Evolutionary conservation across 495 filamentous ascomycete species (phyloP).

Genomic region (Paragyromitra xinjiangensis): DNA sequence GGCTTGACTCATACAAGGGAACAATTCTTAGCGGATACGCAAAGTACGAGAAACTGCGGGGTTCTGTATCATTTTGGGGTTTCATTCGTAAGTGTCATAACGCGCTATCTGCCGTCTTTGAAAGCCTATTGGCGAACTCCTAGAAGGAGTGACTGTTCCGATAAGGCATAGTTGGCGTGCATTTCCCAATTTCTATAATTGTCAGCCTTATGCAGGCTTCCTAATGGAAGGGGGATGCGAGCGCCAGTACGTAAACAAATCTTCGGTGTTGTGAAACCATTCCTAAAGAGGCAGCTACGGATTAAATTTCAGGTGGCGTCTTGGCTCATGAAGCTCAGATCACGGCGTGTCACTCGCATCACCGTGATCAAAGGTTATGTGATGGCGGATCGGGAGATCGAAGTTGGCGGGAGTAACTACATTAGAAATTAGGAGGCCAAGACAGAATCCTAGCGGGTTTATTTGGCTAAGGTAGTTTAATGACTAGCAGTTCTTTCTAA

Average conservation of each 20-base stretch:
- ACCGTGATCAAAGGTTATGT: too few species aligned
- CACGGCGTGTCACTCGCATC: too few species aligned
- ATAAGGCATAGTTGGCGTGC: neutral
- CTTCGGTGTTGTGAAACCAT: too few species aligned
- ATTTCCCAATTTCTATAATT: neutral
- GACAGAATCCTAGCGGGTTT: neutral
- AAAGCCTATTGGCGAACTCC: conserved; percentile 16
- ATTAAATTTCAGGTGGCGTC: neutral
- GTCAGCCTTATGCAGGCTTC: neutral
- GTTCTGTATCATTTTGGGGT: neutral
- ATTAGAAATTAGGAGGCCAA: neutral
- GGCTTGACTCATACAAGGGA: neutral
- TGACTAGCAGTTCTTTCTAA: too few species aligned
- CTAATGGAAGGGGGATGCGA: neutral
- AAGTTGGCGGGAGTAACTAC: neutral
- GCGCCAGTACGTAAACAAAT: neutral
- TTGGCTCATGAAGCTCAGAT: too few species aligned
- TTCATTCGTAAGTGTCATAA: neutral
- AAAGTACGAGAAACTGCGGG: conserved; percentile 8
- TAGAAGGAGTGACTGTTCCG: neutral
- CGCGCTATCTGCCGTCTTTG: neutral
- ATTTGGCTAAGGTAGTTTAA: neutral
- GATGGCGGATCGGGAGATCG: too few species aligned
- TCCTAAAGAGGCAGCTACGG: neutral
- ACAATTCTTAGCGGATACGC: neutral